phyloP scores from a whole-genome alignment of 176 grass and related monocot genomes.

The Carex cristatella region DNA sequence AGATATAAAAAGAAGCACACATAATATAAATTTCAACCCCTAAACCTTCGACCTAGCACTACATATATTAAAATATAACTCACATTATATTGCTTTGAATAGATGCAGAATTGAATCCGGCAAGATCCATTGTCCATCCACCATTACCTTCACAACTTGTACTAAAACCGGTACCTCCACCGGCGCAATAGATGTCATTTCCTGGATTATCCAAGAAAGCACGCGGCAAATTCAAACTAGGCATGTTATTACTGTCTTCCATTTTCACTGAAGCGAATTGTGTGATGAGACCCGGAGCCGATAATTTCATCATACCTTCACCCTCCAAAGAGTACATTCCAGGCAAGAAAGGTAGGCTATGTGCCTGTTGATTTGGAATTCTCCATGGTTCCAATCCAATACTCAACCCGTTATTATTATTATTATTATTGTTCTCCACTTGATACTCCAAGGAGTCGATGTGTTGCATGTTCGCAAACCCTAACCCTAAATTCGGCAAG shows the following conservation, averaged over 20 bases:
- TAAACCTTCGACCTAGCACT: constrained; percentile 21
- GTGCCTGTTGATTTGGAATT: constrained; percentile 31
- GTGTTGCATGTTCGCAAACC: constrained; percentile 35
- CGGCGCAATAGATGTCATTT: constrained; percentile 66
- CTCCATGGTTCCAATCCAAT: constrained; percentile 42
- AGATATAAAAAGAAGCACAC: constrained; percentile 14
- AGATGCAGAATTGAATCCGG: constrained; percentile 68
- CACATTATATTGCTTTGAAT: constrained; percentile 78
- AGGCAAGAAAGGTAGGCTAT: constrained; percentile 30
- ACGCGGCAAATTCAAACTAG: constrained; percentile 16
- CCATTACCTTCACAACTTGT: constrained; percentile 17
- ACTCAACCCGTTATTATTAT: constrained; percentile 2
- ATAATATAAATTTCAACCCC: constrained; percentile 13
- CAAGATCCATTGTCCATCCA: constrained; percentile 64
- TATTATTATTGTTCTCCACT: background rate
- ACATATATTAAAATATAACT: constrained; percentile 14
- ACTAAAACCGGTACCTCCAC: constrained; percentile 7
- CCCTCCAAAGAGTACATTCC: constrained; percentile 33
- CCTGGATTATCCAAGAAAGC: constrained; percentile 29
- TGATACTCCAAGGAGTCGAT: constrained; percentile 47
- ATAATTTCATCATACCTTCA: constrained; percentile 49
- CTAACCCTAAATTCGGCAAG: constrained; percentile 48
- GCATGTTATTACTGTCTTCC: constrained; percentile 50
- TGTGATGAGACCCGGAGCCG: constrained; percentile 56
- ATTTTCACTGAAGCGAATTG: constrained; percentile 94